Evolutionary conservation across 306 rosid species (phyloP), one percentile per base, ranked within the genome.

Genomic region (Trifolium dubium): DNA sequence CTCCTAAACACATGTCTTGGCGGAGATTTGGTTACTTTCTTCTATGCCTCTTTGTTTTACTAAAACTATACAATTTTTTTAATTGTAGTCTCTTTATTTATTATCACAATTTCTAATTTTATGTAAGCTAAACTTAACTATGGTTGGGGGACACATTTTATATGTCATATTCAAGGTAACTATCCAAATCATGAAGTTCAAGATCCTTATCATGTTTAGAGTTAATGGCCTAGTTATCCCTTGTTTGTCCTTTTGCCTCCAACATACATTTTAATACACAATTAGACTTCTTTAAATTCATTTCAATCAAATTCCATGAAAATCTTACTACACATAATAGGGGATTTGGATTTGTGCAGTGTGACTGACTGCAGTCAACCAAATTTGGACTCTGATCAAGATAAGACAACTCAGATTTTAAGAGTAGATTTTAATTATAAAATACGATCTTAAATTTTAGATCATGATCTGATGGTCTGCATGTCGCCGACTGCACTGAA

Each of bases 1-100:
- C 59, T 64, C 39, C 34, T 73, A 53, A 58, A 68, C 74, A 64
- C 69, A 76, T 82, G 63, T 40, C 4, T 68, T 54, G 66, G 41
- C 65, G 40, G 41, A n/a, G 41, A 46, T 23, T 67, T 34, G 43
- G 62, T 39, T 23, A 43, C 17, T 19, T 46, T 46, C 43, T 67
- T 43, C 54, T 18, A 50, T 5, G 43, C 35, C 28, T 43, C 50
- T 72, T 44, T 67, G 43, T 51, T 41, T 4, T 31, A 47, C 17
- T 4, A 18, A 29, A 47, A 18, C 40, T 63, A 15, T 12, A 10
- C 17, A 37, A 2, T 4, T 18, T 14, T 7, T 44, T 12, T 58
- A 14, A 13, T 8, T 9, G 17, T 10, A 8, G 70, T 2, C 18
- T 43, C 6, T 74, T 44, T 43, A 32, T 54, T 15, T 47, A 40